Conservation (phyloP, 768 basidiomycete genomes). For the Lentinula edodes region DNA sequence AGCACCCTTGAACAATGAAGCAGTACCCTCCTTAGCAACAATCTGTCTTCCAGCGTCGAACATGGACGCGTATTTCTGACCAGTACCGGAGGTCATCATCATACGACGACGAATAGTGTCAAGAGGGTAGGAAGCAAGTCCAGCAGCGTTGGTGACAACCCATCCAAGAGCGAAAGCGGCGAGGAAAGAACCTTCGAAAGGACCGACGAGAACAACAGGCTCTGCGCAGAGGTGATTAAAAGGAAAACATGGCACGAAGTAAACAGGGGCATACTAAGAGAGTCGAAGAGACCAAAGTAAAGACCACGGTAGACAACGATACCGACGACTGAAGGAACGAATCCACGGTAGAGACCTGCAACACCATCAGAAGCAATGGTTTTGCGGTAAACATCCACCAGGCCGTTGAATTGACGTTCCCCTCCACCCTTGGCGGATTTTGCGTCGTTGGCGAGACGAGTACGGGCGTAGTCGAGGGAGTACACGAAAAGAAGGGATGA, state of each 20-base stretch:
- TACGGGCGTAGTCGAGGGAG: conserved; percentile 87
- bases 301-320: conserved; percentile 87
- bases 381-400: conserved; percentile 80
- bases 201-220: conserved; percentile 77
- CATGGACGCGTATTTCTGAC: conserved; percentile 79
- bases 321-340: conserved; percentile 80
- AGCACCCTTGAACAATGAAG: conserved; percentile 84
- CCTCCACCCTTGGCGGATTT: conserved; percentile 70
- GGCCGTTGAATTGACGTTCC: conserved; percentile 79
- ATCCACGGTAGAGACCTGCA: conserved; percentile 84
- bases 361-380: conserved; percentile 79
- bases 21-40: conserved; percentile 70
- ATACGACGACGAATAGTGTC: conserved; percentile 82
- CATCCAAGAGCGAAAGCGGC: conserved; percentile 82
- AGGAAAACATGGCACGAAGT: conserved; percentile 6
- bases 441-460: conserved; percentile 78
- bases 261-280: conserved; percentile 41
- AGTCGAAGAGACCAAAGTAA: conserved; percentile 77
- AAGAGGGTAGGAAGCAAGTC: conserved; percentile 72
- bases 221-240: conserved; percentile 32
- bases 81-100: conserved; percentile 88
- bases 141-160: conserved; percentile 83
- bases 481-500: conserved; percentile 85
- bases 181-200: conserved; percentile 73
- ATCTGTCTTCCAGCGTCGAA: conserved; percentile 70